phyloP scores from a whole-genome alignment of 176 grass and related monocot genomes.

The Cenchrus purpureus region DNA sequence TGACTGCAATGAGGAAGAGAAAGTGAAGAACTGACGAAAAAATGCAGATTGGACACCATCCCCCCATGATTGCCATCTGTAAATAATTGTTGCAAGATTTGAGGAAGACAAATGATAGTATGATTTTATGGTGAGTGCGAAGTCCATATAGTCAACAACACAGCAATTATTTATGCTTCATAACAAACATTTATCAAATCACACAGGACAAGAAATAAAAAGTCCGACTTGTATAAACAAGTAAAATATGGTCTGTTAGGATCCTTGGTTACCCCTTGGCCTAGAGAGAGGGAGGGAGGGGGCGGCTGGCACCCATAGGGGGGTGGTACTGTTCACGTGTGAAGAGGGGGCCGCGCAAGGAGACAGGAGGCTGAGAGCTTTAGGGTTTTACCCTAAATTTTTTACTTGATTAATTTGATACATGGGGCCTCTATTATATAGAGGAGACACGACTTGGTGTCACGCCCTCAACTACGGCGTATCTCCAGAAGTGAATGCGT shows the following conservation, averaged over 20 bases:
- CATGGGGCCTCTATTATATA: too few species aligned
- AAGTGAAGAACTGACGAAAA: constrained; percentile 59
- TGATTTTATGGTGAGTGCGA: constrained; percentile 1
- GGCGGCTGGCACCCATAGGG: too few species aligned
- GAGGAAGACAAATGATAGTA: constrained; percentile 1
- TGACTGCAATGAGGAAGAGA: constrained; percentile 71
- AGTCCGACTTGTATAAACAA: background rate
- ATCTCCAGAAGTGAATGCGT: too few species aligned
- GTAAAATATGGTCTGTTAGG: background rate
- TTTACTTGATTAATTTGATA: too few species aligned
- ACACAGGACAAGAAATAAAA: background rate
- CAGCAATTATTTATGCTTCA: background rate
- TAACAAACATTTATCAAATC: constrained; percentile 23
- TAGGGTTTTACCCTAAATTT: too few species aligned
- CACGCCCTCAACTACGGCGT: too few species aligned
- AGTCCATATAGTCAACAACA: constrained; percentile 28
- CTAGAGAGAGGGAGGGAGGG: too few species aligned
- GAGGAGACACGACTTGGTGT: too few species aligned
- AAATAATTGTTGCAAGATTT: constrained; percentile 48
- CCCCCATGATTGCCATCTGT: constrained; percentile 86
- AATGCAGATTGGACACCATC: constrained; percentile 53
- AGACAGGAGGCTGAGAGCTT: too few species aligned
- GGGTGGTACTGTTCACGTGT: too few species aligned
- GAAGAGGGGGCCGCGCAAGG: too few species aligned
- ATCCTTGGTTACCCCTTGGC: too few species aligned